Conservation (phyloP, 805 yeast genomes). For the Groenewaldozyma salmanticensis region DNA sequence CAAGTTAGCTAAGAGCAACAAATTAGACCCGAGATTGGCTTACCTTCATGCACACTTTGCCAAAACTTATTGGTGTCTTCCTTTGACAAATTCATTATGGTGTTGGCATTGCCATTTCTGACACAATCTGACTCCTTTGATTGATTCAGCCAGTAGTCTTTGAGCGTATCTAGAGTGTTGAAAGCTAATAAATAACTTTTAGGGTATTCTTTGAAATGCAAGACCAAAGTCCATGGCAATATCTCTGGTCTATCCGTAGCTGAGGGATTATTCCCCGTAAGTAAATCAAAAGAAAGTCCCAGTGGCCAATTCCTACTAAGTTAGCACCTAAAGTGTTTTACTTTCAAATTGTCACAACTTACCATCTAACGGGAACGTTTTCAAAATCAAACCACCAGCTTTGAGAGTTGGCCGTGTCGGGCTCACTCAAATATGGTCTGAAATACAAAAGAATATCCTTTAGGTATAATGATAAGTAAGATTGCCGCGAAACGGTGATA, state of each 20-base stretch:
- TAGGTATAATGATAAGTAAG: slow-evolving; percentile 22
- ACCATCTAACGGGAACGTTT: slow-evolving; percentile 60
- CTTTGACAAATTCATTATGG: slow-evolving; percentile 68
- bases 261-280: slow-evolving; percentile 32
- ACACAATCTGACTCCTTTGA: slow-evolving; percentile 76
- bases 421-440: slow-evolving; percentile 20
- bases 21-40: slow-evolving; percentile 1
- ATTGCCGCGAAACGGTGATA: slow-evolving; percentile 13
- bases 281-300: slow-evolving; percentile 55
- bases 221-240: slow-evolving; percentile 38
- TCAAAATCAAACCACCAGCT: slow-evolving; percentile 63
- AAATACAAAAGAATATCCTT: slow-evolving; percentile 16
- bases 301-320: slow-evolving; percentile 46
- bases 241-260: slow-evolving; percentile 5
- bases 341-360: slow-evolving; percentile 3
- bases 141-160: slow-evolving; percentile 60
- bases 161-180: slow-evolving; percentile 27
- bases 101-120: slow-evolving; percentile 65
- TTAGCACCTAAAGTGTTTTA: slow-evolving; percentile 1
- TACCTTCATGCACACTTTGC: slow-evolving; percentile 33
- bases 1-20: neutral
- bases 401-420: slow-evolving; percentile 11
- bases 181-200: slow-evolving; percentile 34
- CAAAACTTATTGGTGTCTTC: slow-evolving; percentile 50
- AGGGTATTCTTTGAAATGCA: slow-evolving; percentile 39